Evolutionary conservation across 768 basidiomycete species (phyloP), one percentile per base, ranked within the genome.

Genomic region (Symmetrospora coprosmae): DNA sequence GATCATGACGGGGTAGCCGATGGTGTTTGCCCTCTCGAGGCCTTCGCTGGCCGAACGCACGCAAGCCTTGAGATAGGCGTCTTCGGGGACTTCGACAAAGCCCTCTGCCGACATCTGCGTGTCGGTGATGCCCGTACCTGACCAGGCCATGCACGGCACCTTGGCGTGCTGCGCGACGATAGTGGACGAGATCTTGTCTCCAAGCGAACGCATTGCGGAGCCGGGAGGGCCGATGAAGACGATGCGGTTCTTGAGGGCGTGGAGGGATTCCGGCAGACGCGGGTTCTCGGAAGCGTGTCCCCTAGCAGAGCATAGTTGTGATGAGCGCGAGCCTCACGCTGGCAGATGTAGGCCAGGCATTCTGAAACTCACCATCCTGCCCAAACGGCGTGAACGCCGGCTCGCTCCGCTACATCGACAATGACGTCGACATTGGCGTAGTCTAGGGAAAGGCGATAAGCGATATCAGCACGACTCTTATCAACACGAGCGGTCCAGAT

Each of bases 271-370:
- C 0, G 94, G 94, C 21, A 99, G 76, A 53, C 90, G 83, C 0
- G 94, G 94, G 73, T 99, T 99, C 74, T 99, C 94, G 2, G 94
- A 97, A 27, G 94, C 94, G 73, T 99, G 94, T 49, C 94, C 94
- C 76, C 75, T 76, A 62, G n/a, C n/a, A 0, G 48, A n/a, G 25
- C 21, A 47, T 21, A 43, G 28, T 58, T 46, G 50, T 47, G 14
- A 50, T 7, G 30, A 39, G 2, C 16, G 14, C 23, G 2, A 31
- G 5, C 31, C 8, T 21, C 2, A 11, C 13, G 37, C n/a, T 41
- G 2, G 23, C 34, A 39, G 52, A 14, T 48, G 28, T 30, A 9
- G 33, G 25, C 23, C 14, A 21, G 21, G 17, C 35, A 49, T 6
- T 35, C 23, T 7, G 37, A 8, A 8, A 69, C 74, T 68, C 64